Base-by-base conservation (phyloP, 2,329 filamentous ascomycete genomes). In the Penicillium sp. region DNA sequence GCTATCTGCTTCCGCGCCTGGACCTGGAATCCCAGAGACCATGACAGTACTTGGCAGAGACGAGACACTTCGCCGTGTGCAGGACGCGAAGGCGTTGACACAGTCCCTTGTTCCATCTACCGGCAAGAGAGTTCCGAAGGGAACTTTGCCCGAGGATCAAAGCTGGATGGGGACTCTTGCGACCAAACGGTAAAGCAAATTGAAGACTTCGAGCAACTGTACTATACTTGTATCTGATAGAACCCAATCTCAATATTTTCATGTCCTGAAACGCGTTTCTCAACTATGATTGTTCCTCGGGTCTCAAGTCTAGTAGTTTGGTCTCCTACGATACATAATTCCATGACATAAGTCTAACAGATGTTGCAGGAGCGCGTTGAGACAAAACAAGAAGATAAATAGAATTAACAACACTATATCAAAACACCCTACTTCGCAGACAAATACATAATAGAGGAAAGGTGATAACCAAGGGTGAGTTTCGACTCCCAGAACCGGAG, bases 1-100 rank as follows among this genome's bases (percentile, higher is more conserved):
- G 1, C 59, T 87, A 23, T 74, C 77, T 2, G 81, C 75, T 38
- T 81, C 81, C 2, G 71, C 72, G 18, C 74, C 78, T 9, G 84
- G 84, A 0, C 82, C 83, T 1, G 74, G 77, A 14, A 77, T 82
- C 9, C 77, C 78, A 1, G 73, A 78, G 36, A 78, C 78, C 2
- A 81, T 87, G 80, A 73, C 66, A 11, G 76, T 84, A 18, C 65
- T 87, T 19, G 84, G 84, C 0, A 76, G 76, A 43, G 71, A 78
- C 3, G 80, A 83, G 62, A 78, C 76, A 9, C 58, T 81, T 18
- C 64, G 67, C 44, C 71, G 81, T 45, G 58, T 81, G n/a, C 59
- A 69, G 43, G 71, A 76, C 50, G 74, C 76, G 5, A 73, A 67
- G 43, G 51, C 61, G 13, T 45, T 70, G 53, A 75, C 74, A 16